Percentiles rank a stretch among this genome's conserved stretches.
Conservation (phyloP, 1,139 yeast species). For the Candida frijolesensis region DNA sequence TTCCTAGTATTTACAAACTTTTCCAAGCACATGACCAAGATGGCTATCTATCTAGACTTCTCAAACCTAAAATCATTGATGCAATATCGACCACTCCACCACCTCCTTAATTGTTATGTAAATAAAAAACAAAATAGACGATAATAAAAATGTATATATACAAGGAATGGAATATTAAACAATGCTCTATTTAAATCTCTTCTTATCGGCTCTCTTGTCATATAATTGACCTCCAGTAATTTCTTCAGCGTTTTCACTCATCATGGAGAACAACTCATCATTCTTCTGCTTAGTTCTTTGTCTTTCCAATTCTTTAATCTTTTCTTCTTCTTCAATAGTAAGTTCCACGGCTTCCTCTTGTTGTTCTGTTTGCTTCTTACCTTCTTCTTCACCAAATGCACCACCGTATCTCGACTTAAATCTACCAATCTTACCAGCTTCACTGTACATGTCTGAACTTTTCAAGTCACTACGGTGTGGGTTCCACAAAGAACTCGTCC, state of each 20-base stretch:
- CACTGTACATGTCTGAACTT: constrained; percentile 60
- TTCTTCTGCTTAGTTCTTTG: constrained; percentile 30
- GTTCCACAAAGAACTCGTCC: constrained; percentile 86
- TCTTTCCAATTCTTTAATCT: constrained; percentile 17
- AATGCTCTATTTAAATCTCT: constrained; percentile 24
- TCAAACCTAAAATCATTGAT: constrained; percentile 8
- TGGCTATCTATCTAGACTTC: constrained; percentile 11
- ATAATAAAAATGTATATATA: constrained; percentile 19
- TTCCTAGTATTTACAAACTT: constrained; percentile 22
- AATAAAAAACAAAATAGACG: constrained; percentile 7
- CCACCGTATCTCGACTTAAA: constrained; percentile 74
- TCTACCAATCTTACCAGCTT: constrained; percentile 82
- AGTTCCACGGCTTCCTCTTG: constrained; percentile 11
- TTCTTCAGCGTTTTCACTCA: constrained; percentile 64
- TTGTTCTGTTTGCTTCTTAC: constrained; percentile 15
- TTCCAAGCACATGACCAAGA: constrained; percentile 11
- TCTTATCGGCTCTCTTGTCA: constrained; percentile 48
- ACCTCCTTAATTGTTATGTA: background rate
- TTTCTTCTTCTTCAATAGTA: constrained; percentile 19
- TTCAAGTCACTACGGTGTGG: constrained; percentile 39
- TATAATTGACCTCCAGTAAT: constrained; percentile 61
- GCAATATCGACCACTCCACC: background rate
- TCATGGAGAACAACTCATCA: constrained; percentile 55
- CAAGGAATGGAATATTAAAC: constrained; percentile 3
- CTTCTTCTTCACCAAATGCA: constrained; percentile 37